Percentiles rank a stretch among this genome's conserved stretches.
phyloP scores from a whole-genome alignment of 331 rosid species.

The Quercus phellos region DNA sequence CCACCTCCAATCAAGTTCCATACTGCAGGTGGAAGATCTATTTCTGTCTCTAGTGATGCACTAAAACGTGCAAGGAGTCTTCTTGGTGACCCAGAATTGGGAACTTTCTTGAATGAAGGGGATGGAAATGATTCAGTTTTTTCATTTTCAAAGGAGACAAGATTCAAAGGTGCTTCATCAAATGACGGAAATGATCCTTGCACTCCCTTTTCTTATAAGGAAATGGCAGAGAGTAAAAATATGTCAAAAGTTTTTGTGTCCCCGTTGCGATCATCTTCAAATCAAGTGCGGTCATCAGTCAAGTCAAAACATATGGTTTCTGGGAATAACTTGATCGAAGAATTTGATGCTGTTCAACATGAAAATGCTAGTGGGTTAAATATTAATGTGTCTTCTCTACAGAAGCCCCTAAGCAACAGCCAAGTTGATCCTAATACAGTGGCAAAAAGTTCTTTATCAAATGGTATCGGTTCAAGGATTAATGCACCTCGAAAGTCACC shows the following conservation, averaged over 20 bases:
- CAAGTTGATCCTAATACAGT: constrained; percentile 13
- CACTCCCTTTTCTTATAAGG: constrained; percentile 32
- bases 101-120: constrained; percentile 49
- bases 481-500: constrained; percentile 30
- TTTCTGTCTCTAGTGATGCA: constrained; percentile 75
- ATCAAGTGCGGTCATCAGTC: constrained; percentile 30
- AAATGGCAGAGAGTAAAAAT: constrained; percentile 17
- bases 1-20: constrained; percentile 59
- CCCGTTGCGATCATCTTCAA: constrained; percentile 39
- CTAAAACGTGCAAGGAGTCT: constrained; percentile 74
- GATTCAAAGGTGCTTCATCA: constrained; percentile 2
- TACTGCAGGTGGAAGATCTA: constrained; percentile 85
- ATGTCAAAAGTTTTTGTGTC: constrained; percentile 34
- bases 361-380: constrained; percentile 31
- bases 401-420: constrained; percentile 23
- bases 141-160: constrained; percentile 28
- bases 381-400: constrained; percentile 27
- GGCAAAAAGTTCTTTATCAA: constrained; percentile 22
- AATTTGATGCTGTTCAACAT: constrained; percentile 61
- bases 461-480: constrained; percentile 30
- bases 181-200: constrained; percentile 23
- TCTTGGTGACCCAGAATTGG: constrained; percentile 86
- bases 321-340: constrained; percentile 58
- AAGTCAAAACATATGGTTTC: constrained; percentile 31
- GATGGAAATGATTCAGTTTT: constrained; percentile 23